A percentile compares a stretch with the other conserved stretches of the same genome.
Evolutionary conservation across 2,329 filamentous ascomycete species (phyloP).

Genomic region (Tolypocladium guangdongense): DNA sequence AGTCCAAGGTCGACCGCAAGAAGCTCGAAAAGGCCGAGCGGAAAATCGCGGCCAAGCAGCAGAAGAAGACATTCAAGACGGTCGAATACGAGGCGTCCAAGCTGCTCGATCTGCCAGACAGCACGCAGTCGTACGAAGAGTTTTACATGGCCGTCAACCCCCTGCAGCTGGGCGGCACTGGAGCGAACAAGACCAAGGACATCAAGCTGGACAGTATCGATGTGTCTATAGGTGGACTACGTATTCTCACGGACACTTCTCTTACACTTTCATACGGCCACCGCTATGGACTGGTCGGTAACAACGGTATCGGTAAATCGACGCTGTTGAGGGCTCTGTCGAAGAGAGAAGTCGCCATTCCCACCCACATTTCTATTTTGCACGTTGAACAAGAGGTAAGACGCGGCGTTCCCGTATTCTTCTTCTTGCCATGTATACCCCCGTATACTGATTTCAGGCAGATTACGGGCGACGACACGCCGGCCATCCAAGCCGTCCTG

Average conservation of each 20-base stretch:
- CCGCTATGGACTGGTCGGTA: slow-evolving; percentile 92
- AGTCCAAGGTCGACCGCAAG: slow-evolving; percentile 95
- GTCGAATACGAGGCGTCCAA: slow-evolving; percentile 95
- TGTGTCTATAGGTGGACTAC: slow-evolving; percentile 77
- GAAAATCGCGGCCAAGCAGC: slow-evolving; percentile 96
- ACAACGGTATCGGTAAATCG: slow-evolving; percentile 98
- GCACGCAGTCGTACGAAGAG: slow-evolving; percentile 89
- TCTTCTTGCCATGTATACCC: too few relatives aligned
- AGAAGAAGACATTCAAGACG: slow-evolving; percentile 96
- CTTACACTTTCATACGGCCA: slow-evolving; percentile 85
- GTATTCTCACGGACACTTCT: slow-evolving; percentile 84
- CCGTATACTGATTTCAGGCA: slow-evolving; percentile 20
- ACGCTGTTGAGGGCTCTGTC: slow-evolving; percentile 89
- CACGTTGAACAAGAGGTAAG: slow-evolving; percentile 94
- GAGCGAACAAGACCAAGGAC: slow-evolving; percentile 87
- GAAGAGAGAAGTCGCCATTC: slow-evolving; percentile 86
- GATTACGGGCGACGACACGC: slow-evolving; percentile 91
- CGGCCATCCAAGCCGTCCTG: slow-evolving; percentile 85
- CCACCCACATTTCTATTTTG: slow-evolving; percentile 94
- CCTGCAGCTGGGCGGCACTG: slow-evolving; percentile 65
- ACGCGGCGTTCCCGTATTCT: background rate
- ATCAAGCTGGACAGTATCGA: slow-evolving; percentile 97
- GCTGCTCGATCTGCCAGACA: slow-evolving; percentile 71
- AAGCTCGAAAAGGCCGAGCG: slow-evolving; percentile 98
- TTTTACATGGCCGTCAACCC: slow-evolving; percentile 99